These are phyloP conservation scores for Phaeotremella skinneri DNA, from an alignment of 768 basidiomycete genomes.

Conservation along the genomic window DNA sequence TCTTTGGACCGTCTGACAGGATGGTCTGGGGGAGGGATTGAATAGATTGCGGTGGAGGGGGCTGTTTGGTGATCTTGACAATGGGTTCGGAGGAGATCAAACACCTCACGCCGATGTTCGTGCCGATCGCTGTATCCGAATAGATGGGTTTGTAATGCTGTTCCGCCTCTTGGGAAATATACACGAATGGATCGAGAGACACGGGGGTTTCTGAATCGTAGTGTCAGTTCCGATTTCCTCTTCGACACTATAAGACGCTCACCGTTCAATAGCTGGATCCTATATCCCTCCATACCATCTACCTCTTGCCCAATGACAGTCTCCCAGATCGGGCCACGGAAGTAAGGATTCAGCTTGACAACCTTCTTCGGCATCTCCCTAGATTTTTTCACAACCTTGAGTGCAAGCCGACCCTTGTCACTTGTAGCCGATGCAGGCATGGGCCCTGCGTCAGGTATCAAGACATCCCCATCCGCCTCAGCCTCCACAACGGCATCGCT, in stretches of 20 bases:
- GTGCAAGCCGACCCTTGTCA: conserved; percentile 21
- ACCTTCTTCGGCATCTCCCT: conserved; percentile 62
- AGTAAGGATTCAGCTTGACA: conserved; percentile 70
- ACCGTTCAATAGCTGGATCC: conserved; percentile 84
- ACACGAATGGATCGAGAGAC: conserved; percentile 48
- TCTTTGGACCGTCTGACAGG: background rate
- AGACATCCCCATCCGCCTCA: conserved; percentile 44
- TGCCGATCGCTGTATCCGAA: conserved; percentile 27
- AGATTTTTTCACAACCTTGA: conserved; percentile 40
- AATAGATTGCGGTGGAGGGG: background rate
- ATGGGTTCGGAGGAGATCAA: conserved; percentile 23
- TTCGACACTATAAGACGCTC: conserved; percentile 28
- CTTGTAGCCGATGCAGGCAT: background rate
- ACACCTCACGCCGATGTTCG: conserved; percentile 21
- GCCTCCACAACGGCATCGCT: conserved; percentile 58
- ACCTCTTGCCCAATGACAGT: conserved; percentile 65
- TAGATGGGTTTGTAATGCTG: conserved; percentile 32
- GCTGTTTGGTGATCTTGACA: background rate
- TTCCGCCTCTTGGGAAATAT: conserved; percentile 21
- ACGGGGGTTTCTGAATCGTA: conserved; percentile 38
- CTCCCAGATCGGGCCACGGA: conserved; percentile 83
- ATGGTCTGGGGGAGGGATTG: background rate
- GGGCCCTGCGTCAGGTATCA: background rate
- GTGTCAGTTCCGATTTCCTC: background rate
- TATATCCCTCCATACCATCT: conserved; percentile 69